Evolutionary conservation across 73 alveolate genomes (phyloP).

Genomic region (Durusdinium trenchii): DNA sequence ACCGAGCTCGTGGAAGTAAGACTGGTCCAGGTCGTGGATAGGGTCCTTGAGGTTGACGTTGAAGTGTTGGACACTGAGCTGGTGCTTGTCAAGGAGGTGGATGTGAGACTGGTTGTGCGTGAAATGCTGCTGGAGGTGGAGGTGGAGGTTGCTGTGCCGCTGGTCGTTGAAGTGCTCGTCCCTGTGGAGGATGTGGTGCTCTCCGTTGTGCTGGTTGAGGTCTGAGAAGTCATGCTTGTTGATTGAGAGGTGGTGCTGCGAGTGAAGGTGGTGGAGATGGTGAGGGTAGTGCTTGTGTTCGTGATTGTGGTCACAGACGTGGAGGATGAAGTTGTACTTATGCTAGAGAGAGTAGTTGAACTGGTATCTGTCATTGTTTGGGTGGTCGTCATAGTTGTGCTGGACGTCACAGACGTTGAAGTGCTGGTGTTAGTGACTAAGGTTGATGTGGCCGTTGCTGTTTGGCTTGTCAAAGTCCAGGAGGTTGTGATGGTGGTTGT

Average conservation of each 20-base stretch:
- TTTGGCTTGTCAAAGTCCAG: not conserved
- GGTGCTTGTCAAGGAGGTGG: slow-evolving; percentile 13
- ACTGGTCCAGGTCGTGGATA: not conserved
- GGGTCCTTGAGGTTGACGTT: slow-evolving; percentile 18
- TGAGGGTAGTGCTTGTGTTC: not conserved
- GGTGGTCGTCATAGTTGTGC: not conserved
- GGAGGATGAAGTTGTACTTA: not conserved
- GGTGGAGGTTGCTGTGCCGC: not conserved
- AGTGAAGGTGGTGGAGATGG: not conserved
- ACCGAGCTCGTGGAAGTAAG: not conserved
- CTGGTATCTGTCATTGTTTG: not conserved
- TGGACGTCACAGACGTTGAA: not conserved
- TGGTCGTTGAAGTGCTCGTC: not conserved
- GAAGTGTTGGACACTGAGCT: not conserved
- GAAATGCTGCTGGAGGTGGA: not conserved
- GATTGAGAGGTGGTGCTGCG: not conserved
- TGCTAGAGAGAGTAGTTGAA: not conserved
- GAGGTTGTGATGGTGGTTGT: not conserved
- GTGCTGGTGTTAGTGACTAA: not conserved
- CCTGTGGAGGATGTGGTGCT: not conserved
- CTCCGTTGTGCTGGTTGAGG: not conserved
- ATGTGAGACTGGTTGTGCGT: not conserved
- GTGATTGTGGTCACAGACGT: not conserved
- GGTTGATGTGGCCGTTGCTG: slow-evolving; percentile 17
- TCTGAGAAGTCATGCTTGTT: not conserved